These are phyloP conservation scores for Torulaspora gathmanii DNA, from an alignment of 805 yeast genomes.

Conservation along the genomic window DNA sequence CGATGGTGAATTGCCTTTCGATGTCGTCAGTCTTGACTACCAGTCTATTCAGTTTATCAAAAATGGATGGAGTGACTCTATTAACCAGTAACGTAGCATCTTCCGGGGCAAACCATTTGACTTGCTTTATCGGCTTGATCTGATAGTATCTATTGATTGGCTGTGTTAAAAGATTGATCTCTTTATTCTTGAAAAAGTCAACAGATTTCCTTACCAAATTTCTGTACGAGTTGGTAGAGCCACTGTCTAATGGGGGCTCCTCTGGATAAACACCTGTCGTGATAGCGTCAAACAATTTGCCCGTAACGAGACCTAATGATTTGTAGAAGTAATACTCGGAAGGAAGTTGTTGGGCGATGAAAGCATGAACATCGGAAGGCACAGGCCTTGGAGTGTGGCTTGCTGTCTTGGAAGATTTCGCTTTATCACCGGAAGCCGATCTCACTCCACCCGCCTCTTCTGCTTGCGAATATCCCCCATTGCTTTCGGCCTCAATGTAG, in stretches of 20 bases:
- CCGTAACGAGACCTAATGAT: slow-evolving; percentile 61
- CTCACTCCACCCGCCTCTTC: slow-evolving; percentile 2
- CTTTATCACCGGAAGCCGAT: neutral
- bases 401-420: slow-evolving; percentile 7
- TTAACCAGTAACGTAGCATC: slow-evolving; percentile 43
- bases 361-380: slow-evolving; percentile 78
- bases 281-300: slow-evolving; percentile 61
- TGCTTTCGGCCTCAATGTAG: slow-evolving; percentile 39
- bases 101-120: slow-evolving; percentile 50
- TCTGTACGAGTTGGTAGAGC: slow-evolving; percentile 53
- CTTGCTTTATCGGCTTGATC: slow-evolving; percentile 54
- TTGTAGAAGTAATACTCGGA: slow-evolving; percentile 79
- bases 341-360: slow-evolving; percentile 79
- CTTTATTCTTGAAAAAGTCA: slow-evolving; percentile 50
- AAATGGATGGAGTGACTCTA: slow-evolving; percentile 51
- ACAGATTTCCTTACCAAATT: slow-evolving; percentile 46
- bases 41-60: slow-evolving; percentile 38
- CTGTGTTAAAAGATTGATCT: slow-evolving; percentile 63
- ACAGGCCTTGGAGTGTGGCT: slow-evolving; percentile 28
- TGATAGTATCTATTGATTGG: slow-evolving; percentile 82
- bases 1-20: slow-evolving; percentile 29
- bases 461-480: neutral
- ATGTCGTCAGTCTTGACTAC: slow-evolving; percentile 29
- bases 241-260: slow-evolving; percentile 63
- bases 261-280: slow-evolving; percentile 59